Percentiles rank a stretch among this genome's conserved stretches.
These are phyloP conservation scores for Cyamopsis tetragonoloba DNA, from an alignment of 306 rosid genomes.

Conservation along the genomic window DNA sequence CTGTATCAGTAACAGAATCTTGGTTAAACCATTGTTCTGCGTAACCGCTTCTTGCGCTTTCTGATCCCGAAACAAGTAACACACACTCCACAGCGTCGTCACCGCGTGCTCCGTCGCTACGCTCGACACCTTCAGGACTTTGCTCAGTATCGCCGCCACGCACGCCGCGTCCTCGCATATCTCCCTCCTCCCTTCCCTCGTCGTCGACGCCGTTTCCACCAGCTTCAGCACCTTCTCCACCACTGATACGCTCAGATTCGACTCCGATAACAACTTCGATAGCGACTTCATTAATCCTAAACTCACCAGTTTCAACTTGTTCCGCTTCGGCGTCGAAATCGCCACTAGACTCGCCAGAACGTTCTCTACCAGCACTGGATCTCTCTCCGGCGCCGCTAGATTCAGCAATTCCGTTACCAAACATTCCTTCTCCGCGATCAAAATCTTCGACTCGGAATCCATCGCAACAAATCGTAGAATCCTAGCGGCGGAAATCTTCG, in stretches of 20 bases:
- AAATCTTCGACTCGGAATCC: conserved; percentile 45
- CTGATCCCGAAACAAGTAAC: conserved; percentile 54
- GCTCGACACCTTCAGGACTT: conserved; percentile 55
- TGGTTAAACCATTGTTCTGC: conserved; percentile 61
- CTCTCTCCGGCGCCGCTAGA: conserved; percentile 40
- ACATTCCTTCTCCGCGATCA: conserved; percentile 54
- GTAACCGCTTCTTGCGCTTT: conserved; percentile 61
- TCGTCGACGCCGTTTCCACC: conserved; percentile 60
- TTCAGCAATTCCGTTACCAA: conserved; percentile 44
- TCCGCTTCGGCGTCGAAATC: conserved; percentile 46
- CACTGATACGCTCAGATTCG: conserved; percentile 26
- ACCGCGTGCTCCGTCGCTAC: conserved; percentile 73
- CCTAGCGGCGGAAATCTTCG: conserved; percentile 50
- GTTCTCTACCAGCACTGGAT: conserved; percentile 44
- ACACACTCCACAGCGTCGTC: conserved; percentile 78
- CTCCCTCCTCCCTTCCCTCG: conserved; percentile 66
- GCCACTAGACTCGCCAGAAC: conserved; percentile 47
- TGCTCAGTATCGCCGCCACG: conserved; percentile 55
- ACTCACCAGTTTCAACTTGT: conserved; percentile 40
- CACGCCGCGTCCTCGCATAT: conserved; percentile 48
- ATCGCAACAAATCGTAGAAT: conserved; percentile 43
- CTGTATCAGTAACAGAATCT: conserved; percentile 73
- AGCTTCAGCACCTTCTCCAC: conserved; percentile 60
- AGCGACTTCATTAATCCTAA: conserved; percentile 45
- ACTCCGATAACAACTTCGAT: conserved; percentile 35